Conservation (phyloP, 2,329 filamentous ascomycete genomes). For the Fonsecaea monophora region DNA sequence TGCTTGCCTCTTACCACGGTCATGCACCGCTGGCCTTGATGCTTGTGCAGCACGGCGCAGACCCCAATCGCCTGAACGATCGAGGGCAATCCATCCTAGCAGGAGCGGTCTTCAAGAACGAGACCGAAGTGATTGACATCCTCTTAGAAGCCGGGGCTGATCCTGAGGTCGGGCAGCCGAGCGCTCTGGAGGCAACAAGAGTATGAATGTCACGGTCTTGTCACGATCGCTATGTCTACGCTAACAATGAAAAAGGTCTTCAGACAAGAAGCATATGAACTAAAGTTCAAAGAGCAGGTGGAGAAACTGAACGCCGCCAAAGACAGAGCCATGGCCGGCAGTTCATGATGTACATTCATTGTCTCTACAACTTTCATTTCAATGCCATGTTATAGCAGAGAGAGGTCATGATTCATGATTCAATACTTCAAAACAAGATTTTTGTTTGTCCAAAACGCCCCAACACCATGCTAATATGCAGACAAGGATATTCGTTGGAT, state of each 20-base stretch:
- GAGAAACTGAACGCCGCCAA: slow-evolving; percentile 32
- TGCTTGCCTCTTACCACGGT: slow-evolving; percentile 75
- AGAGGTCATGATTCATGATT: neutral
- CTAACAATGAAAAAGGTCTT: slow-evolving; percentile 32
- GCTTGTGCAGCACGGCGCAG: slow-evolving; percentile 67
- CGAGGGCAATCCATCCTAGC: slow-evolving; percentile 72
- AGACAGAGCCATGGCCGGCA: slow-evolving; percentile 25
- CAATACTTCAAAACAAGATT: neutral
- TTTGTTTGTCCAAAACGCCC: slow-evolving; percentile 10
- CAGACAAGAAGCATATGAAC: slow-evolving; percentile 38
- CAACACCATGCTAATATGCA: slow-evolving; percentile 36
- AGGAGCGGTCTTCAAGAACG: slow-evolving; percentile 75
- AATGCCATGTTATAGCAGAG: slow-evolving; percentile 5
- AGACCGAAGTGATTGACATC: slow-evolving; percentile 67
- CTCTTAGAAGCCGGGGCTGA: slow-evolving; percentile 48
- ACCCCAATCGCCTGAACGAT: slow-evolving; percentile 72
- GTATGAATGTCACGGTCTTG: slow-evolving; percentile 16
- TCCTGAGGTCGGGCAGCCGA: slow-evolving; percentile 38
- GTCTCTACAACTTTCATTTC: neutral
- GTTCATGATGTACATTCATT: slow-evolving; percentile 4
- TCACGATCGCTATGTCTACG: neutral
- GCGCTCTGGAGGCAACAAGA: slow-evolving; percentile 37
- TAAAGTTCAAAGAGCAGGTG: slow-evolving; percentile 36
- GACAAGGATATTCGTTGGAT: neutral
- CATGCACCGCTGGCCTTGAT: slow-evolving; percentile 66